These are phyloP conservation scores for Alternaria arborescens DNA, from an alignment of 2,329 filamentous ascomycete species.

Conservation along the genomic window DNA sequence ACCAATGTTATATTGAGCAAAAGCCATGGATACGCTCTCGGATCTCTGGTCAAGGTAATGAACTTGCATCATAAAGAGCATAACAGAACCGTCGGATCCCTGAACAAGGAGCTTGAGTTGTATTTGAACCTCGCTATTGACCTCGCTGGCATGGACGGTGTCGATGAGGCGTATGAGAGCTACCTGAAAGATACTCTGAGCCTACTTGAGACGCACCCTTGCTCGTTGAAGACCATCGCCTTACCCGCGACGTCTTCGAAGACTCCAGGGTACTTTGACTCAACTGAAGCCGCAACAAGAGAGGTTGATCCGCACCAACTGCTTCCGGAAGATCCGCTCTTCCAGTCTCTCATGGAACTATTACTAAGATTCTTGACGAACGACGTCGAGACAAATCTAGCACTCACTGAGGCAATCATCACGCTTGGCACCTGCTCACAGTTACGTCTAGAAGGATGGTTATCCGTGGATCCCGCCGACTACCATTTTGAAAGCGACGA, in stretches of 20 bases:
- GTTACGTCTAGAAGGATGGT: conserved; percentile 88
- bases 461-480: conserved; percentile 72
- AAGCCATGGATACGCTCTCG: conserved; percentile 86
- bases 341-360: conserved; percentile 63
- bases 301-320: conserved; percentile 67
- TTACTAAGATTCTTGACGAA: conserved; percentile 87
- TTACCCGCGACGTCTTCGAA: conserved; percentile 68
- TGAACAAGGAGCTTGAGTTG: conserved; percentile 77
- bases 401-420: conserved; percentile 82
- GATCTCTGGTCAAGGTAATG: conserved; percentile 76
- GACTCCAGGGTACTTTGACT: conserved; percentile 57
- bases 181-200: conserved; percentile 76
- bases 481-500: conserved; percentile 47
- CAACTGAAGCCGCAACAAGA: conserved; percentile 62
- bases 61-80: conserved; percentile 62
- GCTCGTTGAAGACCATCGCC: conserved; percentile 73
- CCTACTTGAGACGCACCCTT: conserved; percentile 75
- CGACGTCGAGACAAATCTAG: conserved; percentile 88
- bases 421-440: conserved; percentile 85
- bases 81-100: conserved; percentile 74
- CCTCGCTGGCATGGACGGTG: conserved; percentile 73
- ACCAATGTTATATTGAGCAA: conserved; percentile 85
- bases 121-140: conserved; percentile 73
- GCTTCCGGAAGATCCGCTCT: conserved; percentile 68
- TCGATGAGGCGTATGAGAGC: conserved; percentile 76